Evolutionary conservation across 2,329 filamentous ascomycete genomes (phyloP).

Genomic region (Thielaviopsis punctulata): DNA sequence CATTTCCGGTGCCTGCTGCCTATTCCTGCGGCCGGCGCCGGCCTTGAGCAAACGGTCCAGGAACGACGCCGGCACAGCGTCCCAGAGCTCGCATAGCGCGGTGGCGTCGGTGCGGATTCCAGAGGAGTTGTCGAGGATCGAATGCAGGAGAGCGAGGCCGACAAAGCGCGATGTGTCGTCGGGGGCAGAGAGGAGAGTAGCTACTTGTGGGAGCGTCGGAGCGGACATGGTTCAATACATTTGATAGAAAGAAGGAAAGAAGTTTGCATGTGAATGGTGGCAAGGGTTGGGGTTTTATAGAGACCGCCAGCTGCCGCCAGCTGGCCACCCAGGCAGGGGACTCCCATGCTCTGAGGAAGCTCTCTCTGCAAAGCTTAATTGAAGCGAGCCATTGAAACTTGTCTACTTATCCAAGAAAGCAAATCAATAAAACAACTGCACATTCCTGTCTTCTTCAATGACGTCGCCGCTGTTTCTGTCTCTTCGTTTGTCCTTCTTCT

Average conservation of each 20-base stretch:
- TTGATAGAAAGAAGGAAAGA: too few relatives aligned
- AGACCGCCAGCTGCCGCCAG: not conserved
- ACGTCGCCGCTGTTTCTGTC: not conserved
- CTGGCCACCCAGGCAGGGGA: not conserved
- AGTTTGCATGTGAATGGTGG: not conserved
- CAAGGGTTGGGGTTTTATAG: not conserved
- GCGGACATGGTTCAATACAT: too few relatives aligned
- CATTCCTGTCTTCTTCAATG: not conserved
- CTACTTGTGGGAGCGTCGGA: conserved; percentile 26
- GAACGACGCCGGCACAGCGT: conserved; percentile 42
- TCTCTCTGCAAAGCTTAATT: not conserved
- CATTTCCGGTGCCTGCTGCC: conserved; percentile 37
- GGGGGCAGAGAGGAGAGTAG: conserved; percentile 37
- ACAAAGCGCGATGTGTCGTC: conserved; percentile 54
- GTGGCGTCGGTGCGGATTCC: conserved; percentile 31
- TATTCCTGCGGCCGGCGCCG: conserved; percentile 22
- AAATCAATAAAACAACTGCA: not conserved
- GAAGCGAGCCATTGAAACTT: not conserved
- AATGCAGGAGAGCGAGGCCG: conserved; percentile 47
- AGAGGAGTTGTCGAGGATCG: conserved; percentile 43
- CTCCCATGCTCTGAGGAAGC: not conserved
- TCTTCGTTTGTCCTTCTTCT: not conserved
- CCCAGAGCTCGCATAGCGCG: conserved; percentile 36
- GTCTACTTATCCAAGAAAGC: not conserved
- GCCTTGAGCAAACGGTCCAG: conserved; percentile 45